Evolutionary conservation across 805 yeast genomes (phyloP).

Genomic region (Saturnispora quitensis): DNA sequence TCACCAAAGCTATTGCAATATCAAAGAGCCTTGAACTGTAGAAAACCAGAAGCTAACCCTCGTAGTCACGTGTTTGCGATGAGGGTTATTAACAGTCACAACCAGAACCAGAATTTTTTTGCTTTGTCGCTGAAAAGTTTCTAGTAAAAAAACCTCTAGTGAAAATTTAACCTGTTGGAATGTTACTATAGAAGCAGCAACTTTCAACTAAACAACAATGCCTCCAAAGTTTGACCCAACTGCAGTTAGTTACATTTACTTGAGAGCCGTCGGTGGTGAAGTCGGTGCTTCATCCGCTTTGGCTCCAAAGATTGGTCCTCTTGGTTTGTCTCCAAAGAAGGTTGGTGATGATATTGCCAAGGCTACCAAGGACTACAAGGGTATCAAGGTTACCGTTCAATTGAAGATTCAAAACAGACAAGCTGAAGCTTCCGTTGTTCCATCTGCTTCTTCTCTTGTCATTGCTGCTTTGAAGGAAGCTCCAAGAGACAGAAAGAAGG

Average conservation of each 20-base stretch:
- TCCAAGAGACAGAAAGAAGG: slow-evolving; percentile 99
- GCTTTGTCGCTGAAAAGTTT: not conserved
- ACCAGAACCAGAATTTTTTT: not conserved
- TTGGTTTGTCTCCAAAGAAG: slow-evolving; percentile 99
- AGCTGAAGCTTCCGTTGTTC: slow-evolving; percentile 97
- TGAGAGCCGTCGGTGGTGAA: slow-evolving; percentile 99
- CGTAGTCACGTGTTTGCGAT: not conserved
- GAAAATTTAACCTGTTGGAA: not conserved
- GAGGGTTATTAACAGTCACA: slow-evolving; percentile 5
- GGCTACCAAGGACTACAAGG: slow-evolving; percentile 98
- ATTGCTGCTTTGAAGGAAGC: slow-evolving; percentile 99
- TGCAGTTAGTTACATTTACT: slow-evolving; percentile 97
- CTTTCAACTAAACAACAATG: slow-evolving; percentile 38
- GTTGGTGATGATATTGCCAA: slow-evolving; percentile 99
- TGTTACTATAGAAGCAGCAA: not conserved
- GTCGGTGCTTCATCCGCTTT: slow-evolving; percentile 99
- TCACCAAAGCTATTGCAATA: slow-evolving; percentile 32
- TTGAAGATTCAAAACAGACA: slow-evolving; percentile 99
- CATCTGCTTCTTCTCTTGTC: slow-evolving; percentile 98
- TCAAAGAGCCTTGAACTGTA: not conserved
- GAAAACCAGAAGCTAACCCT: not conserved
- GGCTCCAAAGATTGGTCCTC: slow-evolving; percentile 99
- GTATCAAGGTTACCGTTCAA: slow-evolving; percentile 98
- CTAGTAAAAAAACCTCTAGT: not conserved
- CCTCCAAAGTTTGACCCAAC: slow-evolving; percentile 98